Evolutionary conservation across 2,329 filamentous ascomycete species (phyloP).

Genomic region (Colletotrichum gloeosporioides): DNA sequence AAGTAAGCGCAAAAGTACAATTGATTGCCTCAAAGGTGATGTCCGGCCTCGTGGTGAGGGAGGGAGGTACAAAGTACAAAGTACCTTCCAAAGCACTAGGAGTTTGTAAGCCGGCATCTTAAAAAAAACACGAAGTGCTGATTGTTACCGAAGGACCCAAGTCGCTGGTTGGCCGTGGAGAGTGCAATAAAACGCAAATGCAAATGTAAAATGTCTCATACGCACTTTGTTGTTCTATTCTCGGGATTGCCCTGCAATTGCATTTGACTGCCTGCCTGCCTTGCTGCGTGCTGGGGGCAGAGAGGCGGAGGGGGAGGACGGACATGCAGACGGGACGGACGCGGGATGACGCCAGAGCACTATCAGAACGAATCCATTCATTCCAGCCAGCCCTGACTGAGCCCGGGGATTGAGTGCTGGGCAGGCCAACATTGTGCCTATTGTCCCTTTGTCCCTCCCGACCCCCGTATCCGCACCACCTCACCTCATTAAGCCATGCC

Average conservation of each 20-base stretch:
- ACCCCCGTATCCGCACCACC: neutral
- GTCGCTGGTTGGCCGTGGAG: neutral
- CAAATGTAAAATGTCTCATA: conserved; percentile 3
- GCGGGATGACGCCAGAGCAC: conserved; percentile 10
- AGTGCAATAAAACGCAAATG: neutral
- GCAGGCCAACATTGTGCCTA: neutral
- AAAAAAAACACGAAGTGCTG: neutral
- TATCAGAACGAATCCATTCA: neutral
- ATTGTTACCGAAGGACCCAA: conserved; percentile 1
- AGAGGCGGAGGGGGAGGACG: neutral
- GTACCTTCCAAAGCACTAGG: neutral
- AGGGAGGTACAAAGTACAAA: neutral
- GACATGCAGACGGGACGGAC: neutral
- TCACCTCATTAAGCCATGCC: neutral
- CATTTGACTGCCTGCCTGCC: neutral
- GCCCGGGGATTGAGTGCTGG: neutral
- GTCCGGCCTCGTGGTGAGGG: neutral
- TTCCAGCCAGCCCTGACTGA: neutral
- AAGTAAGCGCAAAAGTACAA: neutral
- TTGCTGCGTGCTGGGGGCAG: neutral
- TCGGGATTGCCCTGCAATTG: neutral
- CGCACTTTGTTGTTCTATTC: neutral
- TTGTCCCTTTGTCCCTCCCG: neutral
- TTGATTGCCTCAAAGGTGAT: neutral
- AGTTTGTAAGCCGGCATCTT: neutral